Conservation (phyloP, 331 rosid genomes). For the Malus hybrid region DNA sequence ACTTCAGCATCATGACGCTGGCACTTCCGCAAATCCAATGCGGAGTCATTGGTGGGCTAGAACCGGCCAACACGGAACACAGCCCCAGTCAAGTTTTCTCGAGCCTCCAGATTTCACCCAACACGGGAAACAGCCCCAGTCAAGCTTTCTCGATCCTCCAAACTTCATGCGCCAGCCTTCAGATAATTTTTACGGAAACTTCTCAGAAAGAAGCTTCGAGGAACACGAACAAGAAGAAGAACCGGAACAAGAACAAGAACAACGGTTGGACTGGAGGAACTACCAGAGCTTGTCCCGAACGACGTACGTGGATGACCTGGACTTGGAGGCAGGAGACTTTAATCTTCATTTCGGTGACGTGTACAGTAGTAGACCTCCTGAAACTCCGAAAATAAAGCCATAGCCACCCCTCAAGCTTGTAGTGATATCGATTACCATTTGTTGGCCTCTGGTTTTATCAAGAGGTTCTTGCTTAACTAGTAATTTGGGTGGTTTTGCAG, state of each 20-base stretch:
- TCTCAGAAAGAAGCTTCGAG: not conserved
- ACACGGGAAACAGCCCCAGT: constrained; percentile 28
- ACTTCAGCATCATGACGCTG: constrained; percentile 26
- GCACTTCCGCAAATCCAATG: constrained; percentile 15
- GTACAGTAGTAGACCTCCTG: constrained; percentile 57
- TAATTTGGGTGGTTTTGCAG: constrained; percentile 28
- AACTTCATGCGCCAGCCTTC: constrained; percentile 35
- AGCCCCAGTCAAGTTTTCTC: constrained; percentile 57
- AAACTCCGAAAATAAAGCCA: constrained; percentile 35
- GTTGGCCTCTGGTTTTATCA: constrained; percentile 21
- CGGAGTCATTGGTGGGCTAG: constrained; percentile 76
- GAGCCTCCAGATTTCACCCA: constrained; percentile 70
- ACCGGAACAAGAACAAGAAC: constrained; percentile 17
- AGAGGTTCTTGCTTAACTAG: constrained; percentile 28
- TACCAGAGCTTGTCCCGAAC: constrained; percentile 37
- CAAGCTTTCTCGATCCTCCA: constrained; percentile 90
- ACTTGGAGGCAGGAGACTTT: constrained; percentile 55
- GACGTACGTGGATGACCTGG: constrained; percentile 45
- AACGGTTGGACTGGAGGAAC: constrained; percentile 39
- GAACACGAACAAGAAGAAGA: constrained; percentile 30
- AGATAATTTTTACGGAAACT: constrained; percentile 21
- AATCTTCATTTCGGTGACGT: constrained; percentile 82
- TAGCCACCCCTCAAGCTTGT: constrained; percentile 26
- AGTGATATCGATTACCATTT: constrained; percentile 21
- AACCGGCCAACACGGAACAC: constrained; percentile 20